These are phyloP conservation scores for Ogataea nakhonphanomensis DNA, from an alignment of 805 yeast genomes.

Conservation along the genomic window DNA sequence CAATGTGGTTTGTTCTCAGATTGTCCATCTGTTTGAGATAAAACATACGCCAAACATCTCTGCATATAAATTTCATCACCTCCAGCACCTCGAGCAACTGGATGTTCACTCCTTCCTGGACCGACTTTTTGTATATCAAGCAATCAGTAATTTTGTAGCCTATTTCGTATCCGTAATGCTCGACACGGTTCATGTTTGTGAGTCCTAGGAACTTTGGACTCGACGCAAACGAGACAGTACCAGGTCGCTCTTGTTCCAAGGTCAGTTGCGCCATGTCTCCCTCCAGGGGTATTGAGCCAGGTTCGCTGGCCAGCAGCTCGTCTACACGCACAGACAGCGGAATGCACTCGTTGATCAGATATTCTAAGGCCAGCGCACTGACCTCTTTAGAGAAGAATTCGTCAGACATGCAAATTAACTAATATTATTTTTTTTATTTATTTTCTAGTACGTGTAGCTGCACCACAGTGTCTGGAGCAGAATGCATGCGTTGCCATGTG, in stretches of 20 bases:
- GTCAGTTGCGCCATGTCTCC: constrained; percentile 13
- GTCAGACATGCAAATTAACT: constrained; percentile 5
- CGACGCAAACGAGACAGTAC: constrained; percentile 38
- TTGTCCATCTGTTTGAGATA: constrained; percentile 89
- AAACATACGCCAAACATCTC: constrained; percentile 83
- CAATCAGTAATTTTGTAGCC: constrained; percentile 33
- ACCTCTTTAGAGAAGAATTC: constrained; percentile 38
- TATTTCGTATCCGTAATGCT: constrained; percentile 60
- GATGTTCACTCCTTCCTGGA: constrained; percentile 21
- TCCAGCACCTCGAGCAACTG: constrained; percentile 62
- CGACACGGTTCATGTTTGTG: constrained; percentile 57
- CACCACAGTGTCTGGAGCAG: constrained; percentile 39
- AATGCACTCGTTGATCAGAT: constrained; percentile 70
- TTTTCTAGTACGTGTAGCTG: constrained; percentile 12
- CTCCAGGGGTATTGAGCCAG: constrained; percentile 3
- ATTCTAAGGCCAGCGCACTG: constrained; percentile 54
- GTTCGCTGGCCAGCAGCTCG: constrained; percentile 36
- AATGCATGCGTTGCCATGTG: constrained; percentile 74
- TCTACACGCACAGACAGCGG: constrained; percentile 69
- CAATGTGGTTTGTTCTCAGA: constrained; percentile 85
- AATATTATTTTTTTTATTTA: constrained; percentile 2
- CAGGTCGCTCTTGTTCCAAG: constrained; percentile 26
- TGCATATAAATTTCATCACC: constrained; percentile 86
- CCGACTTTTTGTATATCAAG: constrained; percentile 25
- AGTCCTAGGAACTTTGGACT: constrained; percentile 38